Evolutionary conservation across 495 filamentous ascomycete genomes (phyloP).

Genomic region (Tetracladium setigerum): DNA sequence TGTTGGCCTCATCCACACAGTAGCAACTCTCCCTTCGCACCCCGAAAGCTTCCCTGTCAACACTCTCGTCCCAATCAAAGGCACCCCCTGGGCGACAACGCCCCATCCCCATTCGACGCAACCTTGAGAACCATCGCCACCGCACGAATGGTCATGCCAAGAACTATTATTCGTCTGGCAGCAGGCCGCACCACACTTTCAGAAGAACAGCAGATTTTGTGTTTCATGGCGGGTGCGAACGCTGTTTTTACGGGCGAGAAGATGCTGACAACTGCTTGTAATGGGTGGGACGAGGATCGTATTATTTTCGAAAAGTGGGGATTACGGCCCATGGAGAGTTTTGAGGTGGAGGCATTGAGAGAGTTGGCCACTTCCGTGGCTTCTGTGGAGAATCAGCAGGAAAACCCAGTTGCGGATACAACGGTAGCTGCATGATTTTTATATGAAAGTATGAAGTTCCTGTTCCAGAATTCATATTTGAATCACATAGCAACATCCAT

Average conservation of each 20-base stretch:
- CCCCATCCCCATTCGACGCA: slow-evolving; percentile 59
- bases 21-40: slow-evolving; percentile 65
- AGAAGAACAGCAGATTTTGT: slow-evolving; percentile 77
- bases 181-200: slow-evolving; percentile 69
- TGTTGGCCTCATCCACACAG: slow-evolving; percentile 69
- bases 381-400: background rate
- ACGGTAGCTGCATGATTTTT: background rate
- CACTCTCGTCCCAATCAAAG: slow-evolving; percentile 76
- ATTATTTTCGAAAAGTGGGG: slow-evolving; percentile 75
- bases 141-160: slow-evolving; percentile 68
- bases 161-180: slow-evolving; percentile 73
- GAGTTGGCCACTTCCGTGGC: slow-evolving; percentile 10
- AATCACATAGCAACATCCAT: no score
- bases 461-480: no score
- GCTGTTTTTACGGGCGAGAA: slow-evolving; percentile 87
- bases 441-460: no score
- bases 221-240: slow-evolving; percentile 81
- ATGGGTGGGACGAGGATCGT: slow-evolving; percentile 80
- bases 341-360: slow-evolving; percentile 25
- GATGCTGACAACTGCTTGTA: slow-evolving; percentile 85
- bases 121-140: slow-evolving; percentile 71
- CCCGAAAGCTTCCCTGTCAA: slow-evolving; percentile 84
- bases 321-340: slow-evolving; percentile 58
- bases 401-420: background rate
- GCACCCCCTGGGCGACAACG: slow-evolving; percentile 66